Evolutionary conservation across 139 green algal species (phyloP).

Genomic region (Auxenochlorella protothecoides): DNA sequence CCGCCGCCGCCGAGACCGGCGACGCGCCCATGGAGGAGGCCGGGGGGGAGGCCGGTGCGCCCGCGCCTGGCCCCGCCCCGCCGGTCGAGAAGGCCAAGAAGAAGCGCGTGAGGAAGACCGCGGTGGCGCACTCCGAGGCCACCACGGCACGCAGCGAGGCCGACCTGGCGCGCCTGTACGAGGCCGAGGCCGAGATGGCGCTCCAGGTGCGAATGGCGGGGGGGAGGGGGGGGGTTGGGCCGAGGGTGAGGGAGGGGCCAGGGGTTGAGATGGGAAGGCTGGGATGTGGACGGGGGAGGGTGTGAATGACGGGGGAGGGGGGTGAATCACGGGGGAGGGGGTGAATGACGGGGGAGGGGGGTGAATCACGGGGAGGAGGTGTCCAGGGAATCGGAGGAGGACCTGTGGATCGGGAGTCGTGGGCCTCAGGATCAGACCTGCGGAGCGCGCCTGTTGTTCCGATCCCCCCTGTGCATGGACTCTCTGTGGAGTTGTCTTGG

Average conservation of each 20-base stretch:
- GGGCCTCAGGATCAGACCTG: too few species aligned
- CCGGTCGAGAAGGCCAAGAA: constrained; percentile 28
- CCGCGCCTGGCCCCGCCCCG: not conserved
- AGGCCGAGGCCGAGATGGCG: constrained; percentile 57
- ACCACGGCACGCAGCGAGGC: constrained; percentile 27
- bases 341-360: not conserved
- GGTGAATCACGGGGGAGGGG: too few species aligned
- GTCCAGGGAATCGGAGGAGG: too few species aligned
- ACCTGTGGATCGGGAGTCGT: too few species aligned
- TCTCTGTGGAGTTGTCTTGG: too few species aligned
- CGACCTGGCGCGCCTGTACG: constrained; percentile 32
- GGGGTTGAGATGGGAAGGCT: not conserved
- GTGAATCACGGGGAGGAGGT: too few species aligned
- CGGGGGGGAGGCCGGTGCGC: constrained; percentile 10
- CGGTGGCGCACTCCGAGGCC: constrained; percentile 20
- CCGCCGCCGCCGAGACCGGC: constrained; percentile 13
- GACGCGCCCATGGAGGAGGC: constrained; percentile 38
- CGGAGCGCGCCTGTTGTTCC: too few species aligned
- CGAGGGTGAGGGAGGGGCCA: not conserved
- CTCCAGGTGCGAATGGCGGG: constrained; percentile 19
- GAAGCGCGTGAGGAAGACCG: constrained; percentile 33
- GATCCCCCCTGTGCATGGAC: too few species aligned
- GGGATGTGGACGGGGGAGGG: not conserved
- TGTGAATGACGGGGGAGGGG: too few species aligned
- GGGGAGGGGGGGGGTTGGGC: not conserved